phyloP scores from a whole-genome alignment of 148 eudicot species.

The Limonium bicolor region DNA sequence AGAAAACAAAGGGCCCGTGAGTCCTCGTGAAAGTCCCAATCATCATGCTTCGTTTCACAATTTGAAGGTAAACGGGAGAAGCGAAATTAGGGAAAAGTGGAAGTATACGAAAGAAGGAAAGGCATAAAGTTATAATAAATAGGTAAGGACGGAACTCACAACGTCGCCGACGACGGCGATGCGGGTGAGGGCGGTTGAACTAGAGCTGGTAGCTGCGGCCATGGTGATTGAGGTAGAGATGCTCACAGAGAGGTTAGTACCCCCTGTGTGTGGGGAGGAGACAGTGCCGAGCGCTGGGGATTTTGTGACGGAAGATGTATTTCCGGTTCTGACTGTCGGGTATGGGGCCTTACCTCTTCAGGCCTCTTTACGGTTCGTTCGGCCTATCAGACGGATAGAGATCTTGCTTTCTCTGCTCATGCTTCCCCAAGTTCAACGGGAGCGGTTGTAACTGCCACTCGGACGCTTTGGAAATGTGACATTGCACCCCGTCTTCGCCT shows the following conservation, averaged over 20 bases:
- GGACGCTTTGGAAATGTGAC: too few relatives aligned
- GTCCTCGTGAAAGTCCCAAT: constrained; percentile 56
- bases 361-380: too few relatives aligned
- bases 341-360: too few relatives aligned
- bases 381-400: too few relatives aligned
- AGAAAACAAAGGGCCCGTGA: constrained; percentile 60
- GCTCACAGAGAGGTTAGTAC: too few relatives aligned
- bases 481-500: too few relatives aligned
- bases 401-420: too few relatives aligned
- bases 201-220: constrained; percentile 8
- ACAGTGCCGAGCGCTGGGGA: constrained; percentile 1
- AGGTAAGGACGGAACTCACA: constrained; percentile 22
- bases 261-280: constrained; percentile 8
- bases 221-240: constrained; percentile 4
- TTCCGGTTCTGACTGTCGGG: too few relatives aligned
- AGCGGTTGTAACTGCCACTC: too few relatives aligned
- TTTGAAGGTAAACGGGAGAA: background rate
- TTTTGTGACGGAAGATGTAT: too few relatives aligned
- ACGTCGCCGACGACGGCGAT: constrained; percentile 81
- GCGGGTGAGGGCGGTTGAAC: constrained; percentile 26
- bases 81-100: background rate
- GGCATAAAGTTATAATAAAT: background rate
- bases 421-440: too few relatives aligned
- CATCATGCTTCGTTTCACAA: constrained; percentile 42
- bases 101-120: background rate